phyloP scores from a whole-genome alignment of 2,329 filamentous ascomycete species.

The Penicillium palitans region DNA sequence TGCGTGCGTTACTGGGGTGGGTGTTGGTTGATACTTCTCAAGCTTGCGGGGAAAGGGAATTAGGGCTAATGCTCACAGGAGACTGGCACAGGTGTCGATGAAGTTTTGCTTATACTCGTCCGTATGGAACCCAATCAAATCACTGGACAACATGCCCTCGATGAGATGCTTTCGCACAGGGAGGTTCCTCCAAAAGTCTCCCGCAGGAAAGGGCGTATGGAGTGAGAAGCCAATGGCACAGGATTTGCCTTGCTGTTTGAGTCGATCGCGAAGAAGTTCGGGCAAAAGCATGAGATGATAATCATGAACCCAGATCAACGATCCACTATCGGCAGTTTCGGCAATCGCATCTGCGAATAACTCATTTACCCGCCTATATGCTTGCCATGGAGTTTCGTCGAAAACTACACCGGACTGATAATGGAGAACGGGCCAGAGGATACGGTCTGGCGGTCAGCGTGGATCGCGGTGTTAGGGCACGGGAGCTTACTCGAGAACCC shows the following conservation, averaged over 20 bases:
- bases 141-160: slow-evolving; percentile 78
- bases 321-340: slow-evolving; percentile 77
- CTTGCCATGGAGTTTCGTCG: slow-evolving; percentile 60
- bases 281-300: slow-evolving; percentile 97
- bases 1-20: slow-evolving; percentile 45
- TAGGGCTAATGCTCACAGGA: slow-evolving; percentile 57
- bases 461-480: background rate
- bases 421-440: slow-evolving; percentile 79
- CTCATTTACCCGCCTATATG: slow-evolving; percentile 84
- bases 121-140: slow-evolving; percentile 96
- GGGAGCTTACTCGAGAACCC: slow-evolving; percentile 80
- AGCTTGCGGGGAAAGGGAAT: too few relatives aligned
- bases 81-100: slow-evolving; percentile 81
- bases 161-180: slow-evolving; percentile 84
- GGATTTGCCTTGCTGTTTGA: slow-evolving; percentile 68
- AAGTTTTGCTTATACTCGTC: slow-evolving; percentile 94
- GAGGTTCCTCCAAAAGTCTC: slow-evolving; percentile 88
- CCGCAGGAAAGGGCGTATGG: slow-evolving; percentile 90
- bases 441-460: slow-evolving; percentile 64
- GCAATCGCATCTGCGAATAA: slow-evolving; percentile 83
- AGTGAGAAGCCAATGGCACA: slow-evolving; percentile 95
- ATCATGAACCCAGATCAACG: slow-evolving; percentile 93
- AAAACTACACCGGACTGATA: slow-evolving; percentile 15
- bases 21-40: background rate
- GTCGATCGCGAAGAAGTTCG: slow-evolving; percentile 77